phyloP scores from a whole-genome alignment of 164 flowering plant genomes.

The Magnolia sinica region DNA sequence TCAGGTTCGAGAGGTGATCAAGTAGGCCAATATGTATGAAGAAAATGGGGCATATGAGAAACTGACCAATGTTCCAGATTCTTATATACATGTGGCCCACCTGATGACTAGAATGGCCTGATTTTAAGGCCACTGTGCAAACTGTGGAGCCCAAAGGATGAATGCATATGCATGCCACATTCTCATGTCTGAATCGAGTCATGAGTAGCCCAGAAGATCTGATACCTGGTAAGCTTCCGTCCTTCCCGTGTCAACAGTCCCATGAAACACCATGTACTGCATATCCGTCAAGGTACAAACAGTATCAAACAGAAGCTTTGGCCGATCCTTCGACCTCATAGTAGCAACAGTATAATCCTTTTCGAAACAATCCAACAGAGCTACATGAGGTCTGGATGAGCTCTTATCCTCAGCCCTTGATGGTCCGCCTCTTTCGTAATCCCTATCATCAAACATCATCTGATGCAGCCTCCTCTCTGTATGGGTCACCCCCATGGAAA shows the following conservation, averaged over 20 bases:
- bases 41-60: too few relatives aligned
- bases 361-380: slow-evolving; percentile 31
- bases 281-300: slow-evolving; percentile 51
- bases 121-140: too few relatives aligned
- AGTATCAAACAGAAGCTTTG: slow-evolving; percentile 48
- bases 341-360: slow-evolving; percentile 39
- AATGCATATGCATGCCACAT: too few relatives aligned
- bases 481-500: slow-evolving; percentile 23
- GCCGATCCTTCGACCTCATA: slow-evolving; percentile 38
- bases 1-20: too few relatives aligned
- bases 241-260: slow-evolving; percentile 30
- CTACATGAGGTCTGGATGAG: slow-evolving; percentile 27
- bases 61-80: too few relatives aligned
- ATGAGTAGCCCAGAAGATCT: too few relatives aligned
- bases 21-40: too few relatives aligned
- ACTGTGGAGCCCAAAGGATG: too few relatives aligned
- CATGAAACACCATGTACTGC: slow-evolving; percentile 58
- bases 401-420: background rate
- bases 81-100: too few relatives aligned
- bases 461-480: slow-evolving; percentile 50
- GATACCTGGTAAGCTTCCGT: slow-evolving; percentile 50
- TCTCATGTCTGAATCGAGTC: too few relatives aligned
- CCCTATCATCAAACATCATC: slow-evolving; percentile 53
- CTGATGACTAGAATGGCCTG: too few relatives aligned
- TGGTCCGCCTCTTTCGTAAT: slow-evolving; percentile 27